phyloP scores from a whole-genome alignment of 2,329 filamentous ascomycete genomes.

The Colletotrichum sp. region DNA sequence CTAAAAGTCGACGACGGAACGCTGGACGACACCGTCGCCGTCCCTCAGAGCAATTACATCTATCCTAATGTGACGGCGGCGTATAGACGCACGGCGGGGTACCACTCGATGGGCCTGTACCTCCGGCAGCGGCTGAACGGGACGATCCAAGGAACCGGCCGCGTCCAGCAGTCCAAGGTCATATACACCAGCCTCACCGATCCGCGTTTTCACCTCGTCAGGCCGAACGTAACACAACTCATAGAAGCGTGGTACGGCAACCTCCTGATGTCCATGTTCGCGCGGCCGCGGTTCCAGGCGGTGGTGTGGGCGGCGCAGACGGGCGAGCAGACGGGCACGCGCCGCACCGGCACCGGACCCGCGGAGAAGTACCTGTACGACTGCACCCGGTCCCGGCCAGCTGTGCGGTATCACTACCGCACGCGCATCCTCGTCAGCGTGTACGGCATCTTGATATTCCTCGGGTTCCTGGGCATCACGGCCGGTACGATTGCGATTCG shows the following conservation, averaged over 20 bases:
- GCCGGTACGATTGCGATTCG: constrained; percentile 33
- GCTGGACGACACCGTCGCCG: constrained; percentile 32
- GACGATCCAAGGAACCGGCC: constrained; percentile 27
- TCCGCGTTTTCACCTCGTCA: constrained; percentile 28
- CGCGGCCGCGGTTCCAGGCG: constrained; percentile 34
- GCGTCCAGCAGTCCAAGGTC: constrained; percentile 32
- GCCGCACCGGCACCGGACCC: constrained; percentile 16
- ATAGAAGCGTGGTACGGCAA: constrained; percentile 35
- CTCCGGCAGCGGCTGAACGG: constrained; percentile 34
- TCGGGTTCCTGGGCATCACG: constrained; percentile 28
- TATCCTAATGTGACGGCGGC: constrained; percentile 23
- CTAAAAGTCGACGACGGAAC: constrained; percentile 33
- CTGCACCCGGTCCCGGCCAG: constrained; percentile 29
- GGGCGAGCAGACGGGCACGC: neutral
- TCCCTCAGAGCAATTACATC: constrained; percentile 29
- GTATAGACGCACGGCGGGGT: constrained; percentile 34
- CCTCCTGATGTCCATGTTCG: constrained; percentile 37
- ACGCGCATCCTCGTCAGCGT: constrained; percentile 34
- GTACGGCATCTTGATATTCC: constrained; percentile 32
- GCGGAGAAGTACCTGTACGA: constrained; percentile 22
- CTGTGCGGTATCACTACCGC: constrained; percentile 31
- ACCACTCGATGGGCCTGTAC: constrained; percentile 33
- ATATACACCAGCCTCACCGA: constrained; percentile 45
- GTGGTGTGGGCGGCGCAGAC: constrained; percentile 35
- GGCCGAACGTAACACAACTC: constrained; percentile 22